Base-by-base conservation (phyloP, 1,284 basidiomycete species). In the Leucoagaricus sp. region DNA sequence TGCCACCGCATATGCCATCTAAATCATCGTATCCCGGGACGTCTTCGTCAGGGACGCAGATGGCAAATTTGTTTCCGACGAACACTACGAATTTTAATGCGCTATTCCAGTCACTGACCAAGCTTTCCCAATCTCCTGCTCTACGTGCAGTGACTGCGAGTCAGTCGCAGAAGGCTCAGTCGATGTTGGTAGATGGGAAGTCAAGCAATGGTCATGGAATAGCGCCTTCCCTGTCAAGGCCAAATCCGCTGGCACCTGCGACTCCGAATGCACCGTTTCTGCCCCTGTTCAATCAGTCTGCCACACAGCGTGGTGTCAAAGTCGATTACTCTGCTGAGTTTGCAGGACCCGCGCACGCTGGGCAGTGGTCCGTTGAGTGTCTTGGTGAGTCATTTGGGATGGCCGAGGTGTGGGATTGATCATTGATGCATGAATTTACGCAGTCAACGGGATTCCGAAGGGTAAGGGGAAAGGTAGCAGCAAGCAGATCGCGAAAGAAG, bases 401-500 rank as follows among this genome's bases (percentile, higher is more conserved):
- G 25, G 57, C n/a, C 61, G 42, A 23, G n/a, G 38, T 5, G 31
- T 49, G 42, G 23, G 13, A 52, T 50, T 34, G 29, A 48, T 38
- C 34, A 47, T 29, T 21, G 59, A 57, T 49, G 23, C 50, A 40
- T 40, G 23, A 48, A 25, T 19, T 58, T 23, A 12, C 45, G n/a
- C 68, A 90, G 88, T 88, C 49, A 85, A 89, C 62, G 86, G 85
- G 1, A 81, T 87, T 58, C 72, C 75, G 63, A 87, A 84, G 65
- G 88, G 88, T 3, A 68, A 74, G 51, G 88, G 88, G 2, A 68
- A 65, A 15, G 86, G 85, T 29, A 70, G 75, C 48, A 86, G 75
- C 67, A 90, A 90, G 69, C 87, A 89, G 65, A 70, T 81, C 3
- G 88, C 88, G 5, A 90, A 89, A 67, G 87, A 91, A 64, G 84